phyloP scores from a whole-genome alignment of 2,329 filamentous ascomycete genomes.

The Blastomyces gilchristii region DNA sequence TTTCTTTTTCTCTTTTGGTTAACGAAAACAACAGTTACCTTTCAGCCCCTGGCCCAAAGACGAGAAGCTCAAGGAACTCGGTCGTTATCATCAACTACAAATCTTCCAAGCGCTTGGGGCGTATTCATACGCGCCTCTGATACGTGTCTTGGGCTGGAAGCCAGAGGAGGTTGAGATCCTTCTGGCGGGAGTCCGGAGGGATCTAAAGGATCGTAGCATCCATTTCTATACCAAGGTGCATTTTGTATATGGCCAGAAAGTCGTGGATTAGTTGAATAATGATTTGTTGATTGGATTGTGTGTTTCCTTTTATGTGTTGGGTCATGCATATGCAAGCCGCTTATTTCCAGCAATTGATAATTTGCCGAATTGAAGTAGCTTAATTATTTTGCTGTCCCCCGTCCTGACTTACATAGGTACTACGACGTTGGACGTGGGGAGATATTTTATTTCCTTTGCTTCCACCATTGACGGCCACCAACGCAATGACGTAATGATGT shows the following conservation, averaged over 20 bases:
- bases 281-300: background rate
- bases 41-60: conserved; percentile 13
- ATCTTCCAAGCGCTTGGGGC: conserved; percentile 14
- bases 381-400: too few relatives aligned
- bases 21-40: conserved; percentile 9
- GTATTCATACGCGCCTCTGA: conserved; percentile 14
- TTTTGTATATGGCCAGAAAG: conserved; percentile 9
- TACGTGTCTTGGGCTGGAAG: conserved; percentile 5
- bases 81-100: conserved; percentile 9
- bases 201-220: conserved; percentile 10
- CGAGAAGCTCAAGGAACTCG: conserved; percentile 5
- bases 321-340: background rate
- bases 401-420: too few relatives aligned
- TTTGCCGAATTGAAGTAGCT: background rate
- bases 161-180: conserved; percentile 5
- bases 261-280: background rate
- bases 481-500: background rate
- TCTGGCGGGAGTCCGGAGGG: background rate
- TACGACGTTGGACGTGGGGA: too few relatives aligned
- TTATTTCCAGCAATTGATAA: background rate
- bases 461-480: background rate
- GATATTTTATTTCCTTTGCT: background rate
- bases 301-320: background rate
- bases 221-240: conserved; percentile 12
- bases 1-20: background rate